Conservation (phyloP, 2,329 filamentous ascomycete genomes). For the Hymenoscyphus infarciens region DNA sequence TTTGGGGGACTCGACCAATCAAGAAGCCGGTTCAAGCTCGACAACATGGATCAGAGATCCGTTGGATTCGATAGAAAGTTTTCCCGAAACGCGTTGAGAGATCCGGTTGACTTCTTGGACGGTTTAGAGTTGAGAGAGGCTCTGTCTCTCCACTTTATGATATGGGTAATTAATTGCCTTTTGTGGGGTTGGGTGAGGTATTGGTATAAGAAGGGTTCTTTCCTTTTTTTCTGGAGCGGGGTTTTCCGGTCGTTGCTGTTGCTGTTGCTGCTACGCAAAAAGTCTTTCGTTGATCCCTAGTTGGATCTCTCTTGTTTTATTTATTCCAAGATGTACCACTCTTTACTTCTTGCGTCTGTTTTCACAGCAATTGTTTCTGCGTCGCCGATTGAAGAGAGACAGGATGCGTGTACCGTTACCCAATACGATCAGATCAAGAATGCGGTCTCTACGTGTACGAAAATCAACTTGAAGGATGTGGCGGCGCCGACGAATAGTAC, state of each 20-base stretch:
- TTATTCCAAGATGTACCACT: background rate
- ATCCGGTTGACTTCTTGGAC: no score
- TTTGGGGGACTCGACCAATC: background rate
- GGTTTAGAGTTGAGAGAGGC: no score
- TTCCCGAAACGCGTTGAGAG: background rate
- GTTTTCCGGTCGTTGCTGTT: background rate
- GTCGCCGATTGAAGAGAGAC: background rate
- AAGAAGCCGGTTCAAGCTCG: background rate
- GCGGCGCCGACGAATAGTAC: conserved; percentile 54
- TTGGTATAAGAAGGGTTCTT: background rate
- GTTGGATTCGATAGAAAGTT: background rate
- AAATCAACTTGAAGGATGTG: conserved; percentile 52
- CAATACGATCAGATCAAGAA: conserved; percentile 45
- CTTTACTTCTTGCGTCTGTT: background rate
- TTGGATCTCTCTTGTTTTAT: background rate
- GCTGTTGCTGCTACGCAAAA: background rate
- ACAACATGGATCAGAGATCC: background rate
- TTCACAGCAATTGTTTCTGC: background rate
- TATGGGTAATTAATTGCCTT: background rate
- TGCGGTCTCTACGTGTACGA: conserved; percentile 49
- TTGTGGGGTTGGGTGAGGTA: background rate
- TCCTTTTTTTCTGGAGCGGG: background rate
- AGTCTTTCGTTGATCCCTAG: background rate
- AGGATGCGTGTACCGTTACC: background rate
- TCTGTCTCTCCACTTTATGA: background rate